Evolutionary conservation across 2,329 filamentous ascomycete species (phyloP).

Genomic region (Arthrobotrys sphaeroides): DNA sequence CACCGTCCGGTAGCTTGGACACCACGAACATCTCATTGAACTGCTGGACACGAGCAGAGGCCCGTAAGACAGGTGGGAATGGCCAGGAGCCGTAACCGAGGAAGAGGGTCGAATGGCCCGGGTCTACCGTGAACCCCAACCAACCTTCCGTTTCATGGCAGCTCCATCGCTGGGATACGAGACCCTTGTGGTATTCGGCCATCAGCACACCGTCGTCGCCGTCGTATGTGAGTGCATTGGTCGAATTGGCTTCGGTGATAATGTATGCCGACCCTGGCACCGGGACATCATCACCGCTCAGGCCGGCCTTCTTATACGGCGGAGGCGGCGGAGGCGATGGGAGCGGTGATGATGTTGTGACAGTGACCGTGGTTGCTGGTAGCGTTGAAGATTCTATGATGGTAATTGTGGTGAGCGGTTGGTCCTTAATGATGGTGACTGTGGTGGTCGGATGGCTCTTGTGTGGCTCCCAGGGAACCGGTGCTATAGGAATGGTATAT

Average conservation of each 20-base stretch:
- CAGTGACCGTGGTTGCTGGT: background rate
- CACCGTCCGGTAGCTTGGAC: background rate
- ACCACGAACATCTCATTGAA: constrained; percentile 27
- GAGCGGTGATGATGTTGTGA: background rate
- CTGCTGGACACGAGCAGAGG: background rate
- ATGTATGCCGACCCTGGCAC: constrained; percentile 9
- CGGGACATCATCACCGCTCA: constrained; percentile 6
- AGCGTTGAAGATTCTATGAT: no score
- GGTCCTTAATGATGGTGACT: no score
- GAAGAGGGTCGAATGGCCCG: constrained; percentile 19
- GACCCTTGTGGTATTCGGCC: background rate
- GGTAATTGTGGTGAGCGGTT: no score
- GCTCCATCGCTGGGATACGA: constrained; percentile 6
- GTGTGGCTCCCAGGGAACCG: no score
- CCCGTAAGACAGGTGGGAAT: background rate
- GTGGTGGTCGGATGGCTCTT: no score
- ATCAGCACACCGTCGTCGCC: background rate
- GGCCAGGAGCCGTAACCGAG: constrained; percentile 2
- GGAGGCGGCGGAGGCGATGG: background rate
- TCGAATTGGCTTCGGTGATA: constrained; percentile 16
- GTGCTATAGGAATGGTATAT: no score
- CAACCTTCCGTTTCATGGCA: constrained; percentile 21
- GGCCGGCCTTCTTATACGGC: background rate
- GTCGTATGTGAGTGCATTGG: constrained; percentile 7
- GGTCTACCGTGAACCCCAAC: constrained; percentile 12